phyloP scores from a whole-genome alignment of 2,329 filamentous ascomycete species.

The Emergomyces pasteurianus region DNA sequence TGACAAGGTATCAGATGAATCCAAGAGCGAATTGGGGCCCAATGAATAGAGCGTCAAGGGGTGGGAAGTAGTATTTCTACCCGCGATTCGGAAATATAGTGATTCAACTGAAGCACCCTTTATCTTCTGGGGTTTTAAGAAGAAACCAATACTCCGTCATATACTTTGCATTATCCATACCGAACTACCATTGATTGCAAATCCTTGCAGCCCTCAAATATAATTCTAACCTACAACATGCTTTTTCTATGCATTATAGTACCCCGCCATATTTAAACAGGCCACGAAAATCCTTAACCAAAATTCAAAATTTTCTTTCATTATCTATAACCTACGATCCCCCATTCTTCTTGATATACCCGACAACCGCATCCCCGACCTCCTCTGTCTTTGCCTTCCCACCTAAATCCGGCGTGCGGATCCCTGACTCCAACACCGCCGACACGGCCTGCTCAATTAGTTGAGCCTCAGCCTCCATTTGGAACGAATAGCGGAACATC shows the following conservation, averaged over 20 bases:
- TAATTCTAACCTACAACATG: neutral
- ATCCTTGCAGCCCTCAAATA: neutral
- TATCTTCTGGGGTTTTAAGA: neutral
- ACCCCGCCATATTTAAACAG: neutral
- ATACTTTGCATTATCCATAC: no score
- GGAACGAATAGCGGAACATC: slow-evolving; percentile 85
- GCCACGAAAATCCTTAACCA: no score
- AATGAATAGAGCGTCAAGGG: slow-evolving; percentile 39
- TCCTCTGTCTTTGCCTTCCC: slow-evolving; percentile 58
- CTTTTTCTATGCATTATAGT: neutral
- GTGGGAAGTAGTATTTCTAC: neutral
- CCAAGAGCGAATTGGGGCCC: slow-evolving; percentile 92
- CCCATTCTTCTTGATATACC: slow-evolving; percentile 45
- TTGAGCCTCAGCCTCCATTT: slow-evolving; percentile 60
- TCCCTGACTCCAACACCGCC: slow-evolving; percentile 59
- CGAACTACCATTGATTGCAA: neutral
- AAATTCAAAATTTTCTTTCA: neutral
- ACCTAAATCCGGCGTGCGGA: slow-evolving; percentile 70
- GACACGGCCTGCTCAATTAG: slow-evolving; percentile 70
- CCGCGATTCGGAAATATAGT: neutral
- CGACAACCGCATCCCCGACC: slow-evolving; percentile 64
- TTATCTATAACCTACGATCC: neutral
- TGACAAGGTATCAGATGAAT: slow-evolving; percentile 82
- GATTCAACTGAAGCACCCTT: neutral
- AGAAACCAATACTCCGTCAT: no score